A percentile compares a stretch with the other conserved stretches of the same genome.
Conservation (phyloP, 192 early-diverging fungal genomes). For the Coemansia sp. region DNA sequence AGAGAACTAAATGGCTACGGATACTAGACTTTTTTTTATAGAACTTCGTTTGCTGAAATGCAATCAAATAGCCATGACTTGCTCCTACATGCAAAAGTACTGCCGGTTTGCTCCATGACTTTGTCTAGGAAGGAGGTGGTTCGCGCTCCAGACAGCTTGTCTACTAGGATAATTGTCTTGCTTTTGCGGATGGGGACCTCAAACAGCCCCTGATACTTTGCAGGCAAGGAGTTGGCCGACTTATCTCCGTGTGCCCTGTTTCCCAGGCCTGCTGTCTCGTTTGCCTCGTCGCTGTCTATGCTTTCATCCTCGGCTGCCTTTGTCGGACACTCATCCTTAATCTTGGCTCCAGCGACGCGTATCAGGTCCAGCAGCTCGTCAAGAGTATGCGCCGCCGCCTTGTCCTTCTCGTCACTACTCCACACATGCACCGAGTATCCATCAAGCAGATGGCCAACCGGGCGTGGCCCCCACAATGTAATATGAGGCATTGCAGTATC, state of each 20-base stretch:
- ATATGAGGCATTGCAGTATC: constrained; percentile 24
- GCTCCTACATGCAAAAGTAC: constrained; percentile 21
- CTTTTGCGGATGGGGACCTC: constrained; percentile 8
- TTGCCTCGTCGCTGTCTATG: background rate
- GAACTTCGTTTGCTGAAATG: constrained; percentile 27
- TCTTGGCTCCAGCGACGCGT: constrained; percentile 13
- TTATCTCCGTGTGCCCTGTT: background rate
- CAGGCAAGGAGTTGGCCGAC: constrained; percentile 10
- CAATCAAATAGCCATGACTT: constrained; percentile 52
- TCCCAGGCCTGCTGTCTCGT: background rate
- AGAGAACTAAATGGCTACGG: background rate
- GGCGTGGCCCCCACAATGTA: background rate
- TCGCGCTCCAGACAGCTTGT: constrained; percentile 8
- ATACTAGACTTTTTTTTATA: background rate
- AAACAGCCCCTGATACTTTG: constrained; percentile 25
- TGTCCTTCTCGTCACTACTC: background rate
- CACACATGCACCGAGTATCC: constrained; percentile 24
- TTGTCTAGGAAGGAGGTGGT: constrained; percentile 8
- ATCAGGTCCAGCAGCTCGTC: constrained; percentile 20
- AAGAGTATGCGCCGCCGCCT: constrained; percentile 15
- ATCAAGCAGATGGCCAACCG: constrained; percentile 9
- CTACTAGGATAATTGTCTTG: constrained; percentile 19
- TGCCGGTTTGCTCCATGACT: constrained; percentile 8
- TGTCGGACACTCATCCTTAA: constrained; percentile 9
- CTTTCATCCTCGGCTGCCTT: background rate